Conservation (phyloP, 2,329 filamentous ascomycete species). For the Orbilia javanica region DNA sequence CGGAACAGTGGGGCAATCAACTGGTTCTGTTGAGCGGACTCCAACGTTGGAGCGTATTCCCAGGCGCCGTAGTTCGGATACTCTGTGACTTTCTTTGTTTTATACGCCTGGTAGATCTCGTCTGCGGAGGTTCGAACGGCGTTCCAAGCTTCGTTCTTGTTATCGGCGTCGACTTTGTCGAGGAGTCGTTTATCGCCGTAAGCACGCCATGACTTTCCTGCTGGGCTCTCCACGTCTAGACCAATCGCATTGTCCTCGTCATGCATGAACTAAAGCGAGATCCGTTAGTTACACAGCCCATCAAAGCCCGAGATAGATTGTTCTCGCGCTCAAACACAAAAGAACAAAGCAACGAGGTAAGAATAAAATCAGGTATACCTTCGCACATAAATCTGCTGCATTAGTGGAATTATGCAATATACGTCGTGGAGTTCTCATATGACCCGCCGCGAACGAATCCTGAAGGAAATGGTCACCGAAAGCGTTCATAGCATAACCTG, state of each 20-base stretch:
- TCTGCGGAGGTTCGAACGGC: not conserved
- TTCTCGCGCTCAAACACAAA: not conserved
- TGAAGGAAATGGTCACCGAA: not conserved
- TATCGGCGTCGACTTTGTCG: not conserved
- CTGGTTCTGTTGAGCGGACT: too few species aligned
- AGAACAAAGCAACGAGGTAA: too few species aligned
- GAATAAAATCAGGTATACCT: too few species aligned
- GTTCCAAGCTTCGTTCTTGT: not conserved
- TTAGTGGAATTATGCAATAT: not conserved
- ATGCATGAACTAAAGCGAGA: not conserved
- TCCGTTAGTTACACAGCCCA: not conserved
- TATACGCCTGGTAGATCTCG: not conserved
- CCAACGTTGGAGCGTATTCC: too few species aligned
- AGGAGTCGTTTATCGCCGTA: not conserved
- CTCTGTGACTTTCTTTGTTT: not conserved
- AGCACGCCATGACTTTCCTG: not conserved
- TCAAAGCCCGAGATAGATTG: not conserved
- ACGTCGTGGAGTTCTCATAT: not conserved
- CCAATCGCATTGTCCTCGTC: not conserved
- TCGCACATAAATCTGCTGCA: too few species aligned
- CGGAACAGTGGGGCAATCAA: too few species aligned
- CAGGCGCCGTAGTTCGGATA: too few species aligned
- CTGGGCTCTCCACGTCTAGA: not conserved
- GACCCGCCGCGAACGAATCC: not conserved
- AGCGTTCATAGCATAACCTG: not conserved